These are phyloP conservation scores for Phytopythium helicoides DNA, from an alignment of 352 stramenopile species.

Conservation along the genomic window DNA sequence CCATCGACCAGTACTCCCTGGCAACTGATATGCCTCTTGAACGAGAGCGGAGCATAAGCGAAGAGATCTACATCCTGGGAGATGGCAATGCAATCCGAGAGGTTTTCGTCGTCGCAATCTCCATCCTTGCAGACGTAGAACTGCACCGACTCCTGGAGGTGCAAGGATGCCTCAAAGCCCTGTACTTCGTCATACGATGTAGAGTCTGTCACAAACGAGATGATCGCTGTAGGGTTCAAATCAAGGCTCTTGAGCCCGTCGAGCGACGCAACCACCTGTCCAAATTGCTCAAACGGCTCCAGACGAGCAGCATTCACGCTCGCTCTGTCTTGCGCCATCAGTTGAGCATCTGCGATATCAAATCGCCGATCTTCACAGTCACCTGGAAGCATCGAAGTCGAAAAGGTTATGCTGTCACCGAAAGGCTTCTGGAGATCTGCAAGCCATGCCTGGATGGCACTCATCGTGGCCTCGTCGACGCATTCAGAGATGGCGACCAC, in stretches of 20 bases:
- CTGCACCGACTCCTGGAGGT: conserved; percentile 21
- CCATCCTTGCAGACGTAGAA: conserved; percentile 35
- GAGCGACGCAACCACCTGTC: conserved; percentile 16
- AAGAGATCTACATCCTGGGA: conserved; percentile 40
- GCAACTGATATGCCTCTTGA: conserved; percentile 39
- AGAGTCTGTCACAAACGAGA: conserved; percentile 37
- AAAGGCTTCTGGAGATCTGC: conserved; percentile 16
- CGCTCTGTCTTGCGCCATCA: conserved; percentile 6
- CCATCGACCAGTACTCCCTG: conserved; percentile 19
- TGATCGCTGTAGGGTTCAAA: conserved; percentile 13
- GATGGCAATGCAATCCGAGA: conserved; percentile 31
- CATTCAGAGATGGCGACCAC: conserved; percentile 68
- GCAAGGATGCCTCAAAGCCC: conserved; percentile 19
- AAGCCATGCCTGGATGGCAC: conserved; percentile 47
- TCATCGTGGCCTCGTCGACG: conserved; percentile 34
- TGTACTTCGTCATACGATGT: conserved; percentile 19
- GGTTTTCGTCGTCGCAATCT: conserved; percentile 2
- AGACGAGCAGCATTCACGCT: conserved; percentile 18
- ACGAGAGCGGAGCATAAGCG: conserved; percentile 60
- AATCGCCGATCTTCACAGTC: conserved; percentile 20
- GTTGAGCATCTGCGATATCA: too few relatives aligned
- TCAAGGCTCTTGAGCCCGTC: background rate
- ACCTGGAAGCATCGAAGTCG: conserved; percentile 41
- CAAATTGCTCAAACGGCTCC: conserved; percentile 33
- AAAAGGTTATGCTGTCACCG: conserved; percentile 17